phyloP scores from a whole-genome alignment of 139 green algal genomes.

The Haematococcus lacustris region DNA sequence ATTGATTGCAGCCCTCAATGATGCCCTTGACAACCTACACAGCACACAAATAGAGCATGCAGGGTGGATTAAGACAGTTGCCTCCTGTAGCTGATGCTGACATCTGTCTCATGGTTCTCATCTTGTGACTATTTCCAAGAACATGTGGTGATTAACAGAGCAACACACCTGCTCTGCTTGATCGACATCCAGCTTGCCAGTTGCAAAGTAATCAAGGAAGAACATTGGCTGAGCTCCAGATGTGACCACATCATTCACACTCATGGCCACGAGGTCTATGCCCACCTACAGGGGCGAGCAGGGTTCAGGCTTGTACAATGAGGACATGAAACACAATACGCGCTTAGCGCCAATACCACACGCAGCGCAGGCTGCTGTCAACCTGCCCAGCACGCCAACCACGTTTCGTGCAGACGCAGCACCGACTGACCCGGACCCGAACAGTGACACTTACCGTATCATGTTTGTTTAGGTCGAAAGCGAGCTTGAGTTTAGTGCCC shows the following conservation, averaged over 20 bases:
- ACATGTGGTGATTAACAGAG: not conserved
- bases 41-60: no score
- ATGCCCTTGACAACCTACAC: conserved; percentile 91
- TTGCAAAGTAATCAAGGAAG: conserved; percentile 99
- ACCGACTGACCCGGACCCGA: no score
- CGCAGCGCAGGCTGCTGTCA: no score
- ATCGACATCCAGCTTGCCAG: conserved; percentile 87
- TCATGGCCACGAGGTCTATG: conserved; percentile 95
- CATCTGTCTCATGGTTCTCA: not conserved
- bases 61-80: no score
- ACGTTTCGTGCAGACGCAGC: no score
- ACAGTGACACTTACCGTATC: conserved; percentile 79
- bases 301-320: no score
- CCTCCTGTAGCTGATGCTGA: no score
- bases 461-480: conserved; percentile 92
- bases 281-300: conserved; percentile 52
- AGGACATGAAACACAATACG: no score
- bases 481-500: conserved; percentile 97
- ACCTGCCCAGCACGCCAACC: no score
- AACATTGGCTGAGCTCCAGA: conserved; percentile 91
- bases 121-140: not conserved
- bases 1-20: conserved; percentile 89
- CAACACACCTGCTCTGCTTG: conserved; percentile 66
- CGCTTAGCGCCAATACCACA: no score
- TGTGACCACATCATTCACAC: conserved; percentile 96